Percentiles rank a stretch among this genome's conserved stretches.
These are phyloP conservation scores for Penicillium crustosum DNA, from an alignment of 2,329 filamentous ascomycete genomes.

Conservation along the genomic window DNA sequence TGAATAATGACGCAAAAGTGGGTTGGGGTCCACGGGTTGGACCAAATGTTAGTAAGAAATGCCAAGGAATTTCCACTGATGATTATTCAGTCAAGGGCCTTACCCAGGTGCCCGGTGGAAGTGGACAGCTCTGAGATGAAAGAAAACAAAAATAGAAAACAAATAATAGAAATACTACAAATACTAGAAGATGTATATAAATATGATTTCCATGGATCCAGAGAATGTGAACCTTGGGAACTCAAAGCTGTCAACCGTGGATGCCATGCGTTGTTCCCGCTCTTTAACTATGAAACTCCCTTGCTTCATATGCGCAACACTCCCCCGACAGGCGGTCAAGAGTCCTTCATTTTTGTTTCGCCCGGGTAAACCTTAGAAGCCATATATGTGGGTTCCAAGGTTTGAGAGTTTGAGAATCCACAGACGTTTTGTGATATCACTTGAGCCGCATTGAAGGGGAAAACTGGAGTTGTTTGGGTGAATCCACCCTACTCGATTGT, in stretches of 20 bases:
- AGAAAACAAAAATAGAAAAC: background rate
- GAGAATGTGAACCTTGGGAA: background rate
- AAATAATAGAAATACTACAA: background rate
- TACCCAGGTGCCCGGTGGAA: too few relatives aligned
- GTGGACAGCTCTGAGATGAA: background rate
- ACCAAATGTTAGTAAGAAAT: slow-evolving; percentile 6
- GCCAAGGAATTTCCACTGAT: background rate
- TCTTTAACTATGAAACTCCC: slow-evolving; percentile 5
- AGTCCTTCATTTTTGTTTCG: background rate
- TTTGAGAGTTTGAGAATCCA: background rate
- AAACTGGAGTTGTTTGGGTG: background rate
- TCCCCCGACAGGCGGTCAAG: background rate
- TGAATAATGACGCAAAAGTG: slow-evolving; percentile 13
- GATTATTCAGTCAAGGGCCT: background rate
- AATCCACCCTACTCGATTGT: too few relatives aligned
- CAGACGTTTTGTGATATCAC: background rate
- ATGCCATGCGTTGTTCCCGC: background rate
- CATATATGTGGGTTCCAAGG: too few relatives aligned
- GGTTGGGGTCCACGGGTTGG: slow-evolving; percentile 5
- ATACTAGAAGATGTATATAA: background rate
- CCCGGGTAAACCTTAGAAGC: background rate
- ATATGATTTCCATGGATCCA: slow-evolving; percentile 2
- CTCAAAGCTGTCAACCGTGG: slow-evolving; percentile 1
- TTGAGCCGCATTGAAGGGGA: background rate
- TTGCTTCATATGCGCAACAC: slow-evolving; percentile 4